A percentile compares a stretch with the other conserved stretches of the same genome.
Conservation (phyloP, 2,329 filamentous ascomycete species). For the Aspergillus sp. region DNA sequence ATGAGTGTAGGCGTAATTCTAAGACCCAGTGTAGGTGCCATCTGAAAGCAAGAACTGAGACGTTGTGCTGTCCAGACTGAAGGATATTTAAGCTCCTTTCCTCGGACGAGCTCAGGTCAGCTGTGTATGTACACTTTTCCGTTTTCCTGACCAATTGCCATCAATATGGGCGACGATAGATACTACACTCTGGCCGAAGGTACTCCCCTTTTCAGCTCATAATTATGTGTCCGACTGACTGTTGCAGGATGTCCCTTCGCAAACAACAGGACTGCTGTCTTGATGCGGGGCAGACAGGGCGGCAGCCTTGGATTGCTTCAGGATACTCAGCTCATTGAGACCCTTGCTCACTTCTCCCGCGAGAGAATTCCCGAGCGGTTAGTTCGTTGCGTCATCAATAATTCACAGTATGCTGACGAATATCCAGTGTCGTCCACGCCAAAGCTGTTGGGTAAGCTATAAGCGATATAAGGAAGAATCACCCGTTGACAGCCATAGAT, state of each 20-base stretch:
- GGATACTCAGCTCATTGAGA: constrained; percentile 63
- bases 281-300: constrained; percentile 12
- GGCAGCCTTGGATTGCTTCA: constrained; percentile 49
- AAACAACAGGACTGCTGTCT: background rate
- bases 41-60: background rate
- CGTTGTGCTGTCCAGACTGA: background rate
- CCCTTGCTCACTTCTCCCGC: constrained; percentile 60
- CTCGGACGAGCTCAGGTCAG: background rate
- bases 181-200: constrained; percentile 30
- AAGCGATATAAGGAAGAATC: background rate
- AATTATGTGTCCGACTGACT: background rate
- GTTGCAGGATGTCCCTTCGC: background rate
- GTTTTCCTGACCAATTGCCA: background rate
- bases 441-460: constrained; percentile 49
- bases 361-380: constrained; percentile 62
- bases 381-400: background rate
- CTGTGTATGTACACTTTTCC: background rate
- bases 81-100: background rate
- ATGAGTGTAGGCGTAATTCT: background rate
- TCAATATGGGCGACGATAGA: constrained; percentile 12
- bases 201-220: constrained; percentile 1
- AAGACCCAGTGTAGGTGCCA: background rate
- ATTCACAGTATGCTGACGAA: background rate
- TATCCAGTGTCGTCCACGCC: constrained; percentile 56
- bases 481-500: constrained; percentile 19